phyloP scores from a whole-genome alignment of 306 rosid species.

The Vicia faba region DNA sequence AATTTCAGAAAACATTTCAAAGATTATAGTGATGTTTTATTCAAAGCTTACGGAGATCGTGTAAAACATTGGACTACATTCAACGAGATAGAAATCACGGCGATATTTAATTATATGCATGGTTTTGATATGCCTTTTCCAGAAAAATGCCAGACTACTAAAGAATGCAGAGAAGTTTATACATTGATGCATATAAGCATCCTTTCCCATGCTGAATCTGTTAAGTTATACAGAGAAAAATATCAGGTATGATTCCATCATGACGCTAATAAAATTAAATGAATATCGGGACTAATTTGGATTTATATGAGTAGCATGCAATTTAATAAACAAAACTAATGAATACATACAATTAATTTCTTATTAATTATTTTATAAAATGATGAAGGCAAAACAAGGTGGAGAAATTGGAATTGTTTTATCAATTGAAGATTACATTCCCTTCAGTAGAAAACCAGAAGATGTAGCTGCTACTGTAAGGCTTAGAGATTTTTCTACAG shows the following conservation, averaged over 20 bases:
- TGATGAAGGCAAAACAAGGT: constrained; percentile 41
- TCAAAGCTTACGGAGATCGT: constrained; percentile 45
- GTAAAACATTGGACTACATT: constrained; percentile 51
- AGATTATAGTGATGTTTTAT: constrained; percentile 42
- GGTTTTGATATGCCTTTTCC: constrained; percentile 32
- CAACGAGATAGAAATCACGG: constrained; percentile 38
- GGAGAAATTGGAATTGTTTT: constrained; percentile 50
- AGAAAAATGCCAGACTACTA: constrained; percentile 17
- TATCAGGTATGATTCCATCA: too few species aligned
- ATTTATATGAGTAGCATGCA: not conserved
- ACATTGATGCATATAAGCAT: constrained; percentile 36
- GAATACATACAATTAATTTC: not conserved
- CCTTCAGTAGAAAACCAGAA: constrained; percentile 32
- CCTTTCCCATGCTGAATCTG: constrained; percentile 41
- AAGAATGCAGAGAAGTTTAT: constrained; percentile 45
- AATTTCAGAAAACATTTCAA: constrained; percentile 41
- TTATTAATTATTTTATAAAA: not conserved
- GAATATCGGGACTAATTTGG: too few species aligned
- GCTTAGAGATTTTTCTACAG: constrained; percentile 37
- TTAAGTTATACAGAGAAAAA: constrained; percentile 38
- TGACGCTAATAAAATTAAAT: too few species aligned
- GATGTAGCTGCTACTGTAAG: constrained; percentile 43
- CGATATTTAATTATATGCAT: constrained; percentile 33
- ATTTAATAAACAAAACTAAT: not conserved
- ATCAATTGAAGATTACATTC: constrained; percentile 29